phyloP scores from a whole-genome alignment of 2,329 filamentous ascomycete genomes.

The Cordyceps cicadae region DNA sequence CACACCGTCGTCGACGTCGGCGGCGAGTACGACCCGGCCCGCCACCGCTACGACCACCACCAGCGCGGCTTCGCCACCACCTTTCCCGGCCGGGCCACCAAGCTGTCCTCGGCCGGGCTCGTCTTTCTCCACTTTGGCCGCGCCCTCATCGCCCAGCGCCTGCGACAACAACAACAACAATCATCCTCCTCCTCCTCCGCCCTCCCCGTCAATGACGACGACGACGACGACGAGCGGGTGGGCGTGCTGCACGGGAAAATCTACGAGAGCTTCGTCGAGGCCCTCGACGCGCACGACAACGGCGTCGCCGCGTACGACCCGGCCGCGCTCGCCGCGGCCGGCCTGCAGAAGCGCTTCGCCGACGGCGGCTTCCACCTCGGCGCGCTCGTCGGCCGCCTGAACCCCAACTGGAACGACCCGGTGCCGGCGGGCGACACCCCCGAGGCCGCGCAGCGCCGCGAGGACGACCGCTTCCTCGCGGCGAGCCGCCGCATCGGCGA shows the following conservation, averaged over 20 bases:
- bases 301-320: slow-evolving; percentile 79
- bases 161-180: slow-evolving; percentile 24
- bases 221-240: slow-evolving; percentile 59
- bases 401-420: slow-evolving; percentile 71
- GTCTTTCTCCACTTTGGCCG: slow-evolving; percentile 95
- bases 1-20: slow-evolving; percentile 98
- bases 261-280: slow-evolving; percentile 90
- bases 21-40: slow-evolving; percentile 73
- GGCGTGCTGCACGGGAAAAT: slow-evolving; percentile 76
- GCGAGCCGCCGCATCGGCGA: slow-evolving; percentile 82
- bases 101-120: slow-evolving; percentile 86
- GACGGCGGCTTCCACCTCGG: slow-evolving; percentile 77
- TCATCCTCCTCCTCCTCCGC: no score
- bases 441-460: slow-evolving; percentile 41
- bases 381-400: slow-evolving; percentile 72
- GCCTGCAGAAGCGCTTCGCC: slow-evolving; percentile 73
- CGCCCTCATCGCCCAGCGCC: slow-evolving; percentile 60
- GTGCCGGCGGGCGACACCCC: slow-evolving; percentile 36
- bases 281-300: slow-evolving; percentile 96
- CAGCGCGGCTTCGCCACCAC: slow-evolving; percentile 82
- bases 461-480: slow-evolving; percentile 70
- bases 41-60: slow-evolving; percentile 90
- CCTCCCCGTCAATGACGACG: no score
- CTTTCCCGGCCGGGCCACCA: slow-evolving; percentile 77
- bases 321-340: slow-evolving; percentile 58